Evolutionary conservation across 257 asterid species (phyloP), one percentile per base, ranked within the genome.

Genomic region (Striga asiatica): DNA sequence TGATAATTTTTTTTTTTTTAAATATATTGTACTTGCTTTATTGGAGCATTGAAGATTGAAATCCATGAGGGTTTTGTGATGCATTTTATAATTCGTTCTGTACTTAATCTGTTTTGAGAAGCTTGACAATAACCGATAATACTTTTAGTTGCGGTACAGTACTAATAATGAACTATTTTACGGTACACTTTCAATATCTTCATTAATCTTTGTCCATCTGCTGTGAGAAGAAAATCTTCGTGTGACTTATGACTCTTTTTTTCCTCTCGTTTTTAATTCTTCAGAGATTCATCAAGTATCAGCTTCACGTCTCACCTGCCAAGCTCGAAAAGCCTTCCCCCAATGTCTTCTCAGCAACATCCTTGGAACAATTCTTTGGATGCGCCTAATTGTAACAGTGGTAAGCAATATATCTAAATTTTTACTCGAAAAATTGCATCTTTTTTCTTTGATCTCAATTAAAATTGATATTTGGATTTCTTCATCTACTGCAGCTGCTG

Each of bases 221-320:
- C n/a, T n/a, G n/a, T 32, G 38, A 6, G 38, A 6, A 8, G 11
- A 32, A 65, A 39, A 1, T 19, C 25, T 32, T 2, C 43, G 13
- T 37, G 11, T 9, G 13, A 37, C 17, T 10, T 2, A 62, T 32
- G n/a, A 8, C 1, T 48, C 17, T 12, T 39, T 62, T 29, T 37
- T 37, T 38, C 18, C n/a, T n/a, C 13, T 38, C 0, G 1, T 39
- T 39, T 14, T 41, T 41, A 13, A 3, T 19, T 32, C 37, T 69
- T 46, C 84, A 92, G 99, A 82, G 99, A 69, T 92, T 92, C 85
- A 92, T 92, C 82, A 92, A 70, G 67, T 84, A 81, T 67, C 91
- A 82, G 61, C 91, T 92, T 37, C 82, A 88, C 56, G 45, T 92
- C 65, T 84, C 97, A 5, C 78, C 91, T 7, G 64, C 28, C 50